Base-by-base conservation (phyloP, 805 yeast genomes). In the Yarrowia porcina region DNA sequence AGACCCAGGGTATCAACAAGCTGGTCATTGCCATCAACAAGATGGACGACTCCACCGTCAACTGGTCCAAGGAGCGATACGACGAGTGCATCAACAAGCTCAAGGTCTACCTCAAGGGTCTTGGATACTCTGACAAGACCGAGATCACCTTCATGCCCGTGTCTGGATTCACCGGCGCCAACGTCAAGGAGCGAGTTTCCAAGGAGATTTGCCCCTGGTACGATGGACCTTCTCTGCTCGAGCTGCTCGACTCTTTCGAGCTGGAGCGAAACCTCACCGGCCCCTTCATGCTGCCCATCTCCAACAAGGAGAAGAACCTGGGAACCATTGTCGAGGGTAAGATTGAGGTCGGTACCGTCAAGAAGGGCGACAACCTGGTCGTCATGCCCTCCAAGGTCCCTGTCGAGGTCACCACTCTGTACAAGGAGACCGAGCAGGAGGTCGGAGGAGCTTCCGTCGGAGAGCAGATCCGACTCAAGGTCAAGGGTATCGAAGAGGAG, bases 241-340 rank as follows among this genome's bases (percentile, higher is more conserved):
- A 94, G 78, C 93, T 80, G 77, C 82, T 94, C 74, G 99, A 94
- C 75, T 72, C 76, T 69, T 83, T 94, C 87, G 83, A 86, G 68
- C 84, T 89, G 56, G 84, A 87, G 68, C 90, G 99, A 78, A 89
- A 86, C 72, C 80, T 90, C 72, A 89, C 89, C 72, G 97, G 93
- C 52, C 97, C 99, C 69, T 94, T 94, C 80, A 92, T 94, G 98
- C 80, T 94, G 70, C 99, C 99, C 65, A 83, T 94, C 69, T 83
- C 96, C 27, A 89, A 94, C 69, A 94, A 94, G 78, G 88, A 91
- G 89, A 92, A 90, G 76, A 99, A 94, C 75, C 80, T 94, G 80
- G 99, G 99, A 76, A 91, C 98, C 59, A 85, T 94, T 67, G 94
- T 94, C 61, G 99, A 94, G 78, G 99, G 99, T 77, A 94, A 94